Conservation (phyloP, 768 basidiomycete genomes). For the Panaeolus cyanescens region DNA sequence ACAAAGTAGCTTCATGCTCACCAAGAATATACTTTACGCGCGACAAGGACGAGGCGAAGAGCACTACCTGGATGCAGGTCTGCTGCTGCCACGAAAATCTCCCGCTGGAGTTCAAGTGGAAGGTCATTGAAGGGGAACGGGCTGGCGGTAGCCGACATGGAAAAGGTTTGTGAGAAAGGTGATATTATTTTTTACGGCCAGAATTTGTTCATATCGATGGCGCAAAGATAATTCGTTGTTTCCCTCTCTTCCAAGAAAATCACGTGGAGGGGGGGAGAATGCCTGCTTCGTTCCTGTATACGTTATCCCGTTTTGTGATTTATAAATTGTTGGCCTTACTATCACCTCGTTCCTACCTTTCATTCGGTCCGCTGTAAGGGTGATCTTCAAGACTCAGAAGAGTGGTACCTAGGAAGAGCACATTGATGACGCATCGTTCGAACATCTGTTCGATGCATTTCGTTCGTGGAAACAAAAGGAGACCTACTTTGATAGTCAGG, state of each 20-base stretch:
- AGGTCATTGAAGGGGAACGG: slow-evolving; percentile 32
- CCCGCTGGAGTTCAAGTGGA: slow-evolving; percentile 41
- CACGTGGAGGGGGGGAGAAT: slow-evolving; percentile 29
- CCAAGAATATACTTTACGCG: slow-evolving; percentile 35
- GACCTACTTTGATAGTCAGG: neutral
- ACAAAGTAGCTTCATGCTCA: slow-evolving; percentile 14
- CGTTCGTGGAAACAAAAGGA: neutral
- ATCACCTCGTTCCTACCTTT: slow-evolving; percentile 11
- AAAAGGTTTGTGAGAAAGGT: slow-evolving; percentile 21
- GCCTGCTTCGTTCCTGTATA: slow-evolving; percentile 9
- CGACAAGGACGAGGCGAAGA: slow-evolving; percentile 34
- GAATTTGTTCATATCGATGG: slow-evolving; percentile 27
- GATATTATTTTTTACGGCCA: slow-evolving; percentile 16
- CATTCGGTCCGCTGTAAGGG: slow-evolving; percentile 7
- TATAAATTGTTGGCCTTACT: neutral
- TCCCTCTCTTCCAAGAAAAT: slow-evolving; percentile 22
- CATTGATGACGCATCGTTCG: no score
- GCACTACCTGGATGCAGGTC: slow-evolving; percentile 24
- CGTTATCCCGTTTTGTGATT: slow-evolving; percentile 13
- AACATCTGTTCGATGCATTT: no score
- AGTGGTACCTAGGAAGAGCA: no score
- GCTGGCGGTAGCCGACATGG: slow-evolving; percentile 15
- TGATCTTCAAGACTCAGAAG: no score
- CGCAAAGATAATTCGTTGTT: slow-evolving; percentile 24
- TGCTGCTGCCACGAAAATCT: slow-evolving; percentile 38